These are phyloP conservation scores for Zymoseptoria crescenta DNA, from an alignment of 2,329 filamentous ascomycete species.

Conservation along the genomic window DNA sequence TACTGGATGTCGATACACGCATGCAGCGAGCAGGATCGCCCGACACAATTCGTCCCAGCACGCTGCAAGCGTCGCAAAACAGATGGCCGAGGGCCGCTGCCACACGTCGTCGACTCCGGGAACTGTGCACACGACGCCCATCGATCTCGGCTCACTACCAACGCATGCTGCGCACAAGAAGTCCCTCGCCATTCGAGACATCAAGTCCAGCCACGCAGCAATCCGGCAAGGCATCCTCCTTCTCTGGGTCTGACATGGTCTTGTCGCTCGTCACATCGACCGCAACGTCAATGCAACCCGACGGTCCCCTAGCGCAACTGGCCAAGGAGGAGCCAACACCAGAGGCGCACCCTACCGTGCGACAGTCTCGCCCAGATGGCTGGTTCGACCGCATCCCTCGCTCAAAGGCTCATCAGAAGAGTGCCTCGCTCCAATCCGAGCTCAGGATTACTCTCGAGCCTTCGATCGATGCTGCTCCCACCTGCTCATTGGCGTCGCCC, in stretches of 20 bases:
- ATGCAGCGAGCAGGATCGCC: constrained; percentile 32
- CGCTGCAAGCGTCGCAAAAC: constrained; percentile 28
- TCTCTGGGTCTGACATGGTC: constrained; percentile 44
- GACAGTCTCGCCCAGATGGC: constrained; percentile 32
- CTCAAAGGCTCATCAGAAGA: constrained; percentile 45
- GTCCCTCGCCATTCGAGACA: constrained; percentile 50
- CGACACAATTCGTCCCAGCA: constrained; percentile 37
- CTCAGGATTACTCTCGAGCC: constrained; percentile 30
- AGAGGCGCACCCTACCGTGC: constrained; percentile 9
- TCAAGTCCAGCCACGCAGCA: constrained; percentile 25
- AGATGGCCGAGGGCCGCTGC: constrained; percentile 53
- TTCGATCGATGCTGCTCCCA: constrained; percentile 14
- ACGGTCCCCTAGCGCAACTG: constrained; percentile 41
- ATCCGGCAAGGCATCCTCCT: constrained; percentile 28
- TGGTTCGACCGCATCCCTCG: constrained; percentile 37
- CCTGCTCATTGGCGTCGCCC: constrained; percentile 35
- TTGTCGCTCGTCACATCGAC: constrained; percentile 45
- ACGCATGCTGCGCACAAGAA: constrained; percentile 52
- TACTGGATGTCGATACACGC: constrained; percentile 14
- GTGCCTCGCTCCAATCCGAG: constrained; percentile 42
- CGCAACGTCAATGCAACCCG: constrained; percentile 45
- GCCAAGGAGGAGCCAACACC: constrained; percentile 27
- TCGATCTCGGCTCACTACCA: constrained; percentile 58
- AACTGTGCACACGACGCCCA: constrained; percentile 54
- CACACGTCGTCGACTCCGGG: constrained; percentile 50